Evolutionary conservation across 164 flowering plant species (phyloP), one percentile per base, ranked within the genome.

Genomic region (Stephania cephalantha): DNA sequence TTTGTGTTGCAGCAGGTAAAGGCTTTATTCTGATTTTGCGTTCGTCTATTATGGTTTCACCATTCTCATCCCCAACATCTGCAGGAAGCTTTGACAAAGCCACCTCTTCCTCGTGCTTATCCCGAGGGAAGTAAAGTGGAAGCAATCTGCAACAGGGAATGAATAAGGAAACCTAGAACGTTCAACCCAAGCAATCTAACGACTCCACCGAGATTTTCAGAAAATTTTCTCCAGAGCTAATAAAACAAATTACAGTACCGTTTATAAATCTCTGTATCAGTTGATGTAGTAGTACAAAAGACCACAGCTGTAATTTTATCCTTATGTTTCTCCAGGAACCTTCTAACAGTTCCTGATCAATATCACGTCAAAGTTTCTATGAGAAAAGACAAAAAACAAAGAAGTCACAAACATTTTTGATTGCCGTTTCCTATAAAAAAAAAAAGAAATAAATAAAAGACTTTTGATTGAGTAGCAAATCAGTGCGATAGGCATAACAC

Each of bases 51-150:
- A 82, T 80, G 42, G 99, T 92, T 83, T 96, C 99, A 73, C 99
- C 99, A 89, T 96, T 94, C 85, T 96, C 99, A 85, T 96, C 99
- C 73, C 99, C 98, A 78, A 96, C 99, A 86, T 96, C 99, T 29
- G 97, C 96, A 77, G 99, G 99, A 81, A 96, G 98, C 82, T 96
- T 96, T 68, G 86, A 84, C n/a, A 88, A 75, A 46, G 98, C 99
- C 64, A 94, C 80, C 83, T 88, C 98, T 77, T 91, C 98, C 77
- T 96, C 99, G 69, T 85, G 90, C 77, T 89, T 91, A 82, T 96
- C 98, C 75, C 98, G 91, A 66, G 99, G 98, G 75, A 96, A 96
- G 83, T 96, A 96, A 73, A 96, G 92, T 63, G 98, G 99, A 74
- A 96, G 99, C 86, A 94, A 85, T 80, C 99, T 96, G 78, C 77